Conservation (phyloP, 495 filamentous ascomycete genomes). For the Chlorociboria aeruginascens region DNA sequence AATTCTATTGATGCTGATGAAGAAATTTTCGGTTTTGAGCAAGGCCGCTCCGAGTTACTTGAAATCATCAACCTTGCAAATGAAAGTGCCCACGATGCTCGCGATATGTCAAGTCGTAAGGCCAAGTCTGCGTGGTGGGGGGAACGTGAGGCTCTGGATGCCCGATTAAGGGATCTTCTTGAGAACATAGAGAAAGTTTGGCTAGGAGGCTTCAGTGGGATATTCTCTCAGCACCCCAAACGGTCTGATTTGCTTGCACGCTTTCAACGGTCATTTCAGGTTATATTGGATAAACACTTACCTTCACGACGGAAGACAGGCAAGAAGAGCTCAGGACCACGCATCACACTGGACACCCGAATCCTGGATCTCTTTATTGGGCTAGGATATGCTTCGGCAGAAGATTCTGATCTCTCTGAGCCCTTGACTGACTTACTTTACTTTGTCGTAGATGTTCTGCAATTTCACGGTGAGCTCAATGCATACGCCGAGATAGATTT, state of each 20-base stretch:
- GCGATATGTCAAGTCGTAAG: conserved; percentile 42
- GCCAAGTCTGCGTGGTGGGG: conserved; percentile 81
- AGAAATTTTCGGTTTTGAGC: conserved; percentile 70
- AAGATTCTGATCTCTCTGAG: conserved; percentile 66
- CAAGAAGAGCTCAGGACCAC: conserved; percentile 31
- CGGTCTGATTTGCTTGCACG: conserved; percentile 49
- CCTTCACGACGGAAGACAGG: conserved; percentile 68
- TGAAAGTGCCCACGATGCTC: conserved; percentile 64
- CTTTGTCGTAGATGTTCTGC: conserved; percentile 90
- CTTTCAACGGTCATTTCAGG: conserved; percentile 67
- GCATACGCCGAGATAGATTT: conserved; percentile 98
- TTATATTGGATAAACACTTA: conserved; percentile 74
- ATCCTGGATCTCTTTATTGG: conserved; percentile 83
- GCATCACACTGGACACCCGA: conserved; percentile 56
- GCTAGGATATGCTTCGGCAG: conserved; percentile 56
- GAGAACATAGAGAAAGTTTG: conserved; percentile 81
- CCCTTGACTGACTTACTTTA: conserved; percentile 80
- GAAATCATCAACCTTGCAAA: conserved; percentile 75
- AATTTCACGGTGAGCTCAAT: conserved; percentile 92
- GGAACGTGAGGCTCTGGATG: conserved; percentile 66
- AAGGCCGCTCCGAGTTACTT: conserved; percentile 63
- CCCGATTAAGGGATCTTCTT: conserved; percentile 63
- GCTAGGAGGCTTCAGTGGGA: conserved; percentile 86
- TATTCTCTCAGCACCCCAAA: conserved; percentile 64
- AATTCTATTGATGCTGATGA: conserved; percentile 70